Evolutionary conservation across 2,329 filamentous ascomycete genomes (phyloP).

Genomic region (Cytospora piceicola): DNA sequence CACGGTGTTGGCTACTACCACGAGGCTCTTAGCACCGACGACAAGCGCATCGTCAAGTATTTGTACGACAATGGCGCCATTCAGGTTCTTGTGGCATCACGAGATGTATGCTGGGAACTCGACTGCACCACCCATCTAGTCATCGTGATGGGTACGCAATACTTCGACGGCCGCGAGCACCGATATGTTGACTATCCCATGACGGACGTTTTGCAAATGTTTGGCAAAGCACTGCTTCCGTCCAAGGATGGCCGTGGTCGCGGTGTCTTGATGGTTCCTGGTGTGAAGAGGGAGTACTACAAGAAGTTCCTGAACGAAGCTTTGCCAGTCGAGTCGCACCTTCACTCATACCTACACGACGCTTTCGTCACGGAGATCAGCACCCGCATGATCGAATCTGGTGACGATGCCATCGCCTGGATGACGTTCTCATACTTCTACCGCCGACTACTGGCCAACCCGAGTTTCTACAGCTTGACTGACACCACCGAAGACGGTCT

Average conservation of each 20-base stretch:
- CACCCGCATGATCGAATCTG: conserved; percentile 92
- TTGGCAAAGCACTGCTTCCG: conserved; percentile 85
- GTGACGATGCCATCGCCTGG: conserved; percentile 97
- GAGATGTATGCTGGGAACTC: conserved; percentile 96
- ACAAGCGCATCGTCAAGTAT: conserved; percentile 92
- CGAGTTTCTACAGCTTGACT: conserved; percentile 90
- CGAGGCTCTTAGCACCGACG: conserved; percentile 84
- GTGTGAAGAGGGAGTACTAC: conserved; percentile 95
- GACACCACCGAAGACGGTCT: conserved; percentile 90
- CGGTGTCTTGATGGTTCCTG: conserved; percentile 94
- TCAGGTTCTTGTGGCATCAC: conserved; percentile 74
- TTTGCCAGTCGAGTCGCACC: conserved; percentile 90
- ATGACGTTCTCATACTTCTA: conserved; percentile 99
- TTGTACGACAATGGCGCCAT: conserved; percentile 88
- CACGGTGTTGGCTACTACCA: conserved; percentile 98
- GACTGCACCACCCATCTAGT: conserved; percentile 87
- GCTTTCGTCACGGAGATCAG: conserved; percentile 97
- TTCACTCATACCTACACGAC: conserved; percentile 90
- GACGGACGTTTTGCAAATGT: conserved; percentile 96
- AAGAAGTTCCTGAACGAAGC: conserved; percentile 98
- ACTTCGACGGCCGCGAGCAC: conserved; percentile 94
- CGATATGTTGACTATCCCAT: conserved; percentile 96
- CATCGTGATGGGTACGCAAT: conserved; percentile 96
- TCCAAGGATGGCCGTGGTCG: conserved; percentile 79
- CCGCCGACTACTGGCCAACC: conserved; percentile 89